Evolutionary conservation across 495 filamentous ascomycete species (phyloP), one percentile per base, ranked within the genome.

Genomic region (Penicillium desertorum): DNA sequence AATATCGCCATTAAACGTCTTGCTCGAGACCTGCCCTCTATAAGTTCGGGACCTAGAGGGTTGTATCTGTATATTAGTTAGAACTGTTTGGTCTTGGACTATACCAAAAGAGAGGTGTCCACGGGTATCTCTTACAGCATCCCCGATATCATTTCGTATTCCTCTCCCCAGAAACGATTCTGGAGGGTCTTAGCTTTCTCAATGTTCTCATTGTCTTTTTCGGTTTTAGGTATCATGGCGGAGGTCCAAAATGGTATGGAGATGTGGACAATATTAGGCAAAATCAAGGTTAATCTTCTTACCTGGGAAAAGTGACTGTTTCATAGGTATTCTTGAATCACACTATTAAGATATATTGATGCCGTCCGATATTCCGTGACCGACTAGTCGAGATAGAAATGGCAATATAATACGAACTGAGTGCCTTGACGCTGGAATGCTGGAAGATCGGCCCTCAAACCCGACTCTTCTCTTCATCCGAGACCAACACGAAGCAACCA

Each of bases 21-120:
- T 42, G 56, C 56, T 42, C 56, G 30, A 17, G 56, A 54, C 20
- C 56, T 41, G 12, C 20, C 56, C 49, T 53, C 56, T 53, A 53
- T 41, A 16, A 54, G 49, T n/a, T 58, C 49, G 9, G 49, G 30
- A 6, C 39, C 49, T 4, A 54, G 41, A 14, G 43, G 49, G 39
- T 41, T 30, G 30, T 58, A 58, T 52, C 48, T 58, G 36, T 11
- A 17, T 22, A 23, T 27, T 8, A 30, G n/a, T 9, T n/a, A 30
- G 25, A n/a, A 17, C 32, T 12, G 20, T 17, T 20, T 16, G n/a
- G 3, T n/a, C 11, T 41, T 32, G 27, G 9, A 23, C 19, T 44
- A 44, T 16, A 17, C 19, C 6, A 27, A 3, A 25, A 16, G 16
- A 5, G 10, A 25, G 11, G 25, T 27, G 25, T 8, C 23, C 23